These are phyloP conservation scores for Discostella pseudostelligera DNA, from an alignment of 108 stramenopile species.

Conservation along the genomic window DNA sequence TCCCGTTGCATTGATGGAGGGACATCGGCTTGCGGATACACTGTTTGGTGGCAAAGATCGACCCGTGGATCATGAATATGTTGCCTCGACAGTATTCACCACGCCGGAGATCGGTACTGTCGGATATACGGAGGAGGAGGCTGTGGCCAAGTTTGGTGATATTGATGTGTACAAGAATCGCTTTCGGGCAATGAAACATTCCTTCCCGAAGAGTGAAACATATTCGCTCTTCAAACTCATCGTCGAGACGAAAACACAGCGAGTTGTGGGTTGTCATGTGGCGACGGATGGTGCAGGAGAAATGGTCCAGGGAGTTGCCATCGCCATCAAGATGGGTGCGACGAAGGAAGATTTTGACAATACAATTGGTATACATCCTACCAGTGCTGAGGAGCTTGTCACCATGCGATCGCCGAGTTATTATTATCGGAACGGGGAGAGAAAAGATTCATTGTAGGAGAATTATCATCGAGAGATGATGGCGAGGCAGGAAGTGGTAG, in stretches of 20 bases:
- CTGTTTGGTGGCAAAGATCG: slow-evolving; percentile 80
- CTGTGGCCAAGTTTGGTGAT: slow-evolving; percentile 65
- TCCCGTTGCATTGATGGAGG: slow-evolving; percentile 83
- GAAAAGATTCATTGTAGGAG: slow-evolving; percentile 38
- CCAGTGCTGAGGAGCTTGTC: slow-evolving; percentile 67
- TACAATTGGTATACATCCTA: slow-evolving; percentile 81
- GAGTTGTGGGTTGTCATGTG: slow-evolving; percentile 45
- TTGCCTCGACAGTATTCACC: slow-evolving; percentile 90
- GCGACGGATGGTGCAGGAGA: slow-evolving; percentile 71
- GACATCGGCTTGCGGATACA: slow-evolving; percentile 67
- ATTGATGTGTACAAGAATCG: slow-evolving; percentile 63
- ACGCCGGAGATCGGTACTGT: slow-evolving; percentile 86
- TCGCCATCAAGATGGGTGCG: slow-evolving; percentile 82
- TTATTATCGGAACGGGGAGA: slow-evolving; percentile 53
- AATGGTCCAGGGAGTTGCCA: slow-evolving; percentile 84
- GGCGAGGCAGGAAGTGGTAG: too few species aligned
- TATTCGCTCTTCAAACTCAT: slow-evolving; percentile 74
- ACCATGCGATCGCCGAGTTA: slow-evolving; percentile 64
- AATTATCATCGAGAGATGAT: too few species aligned
- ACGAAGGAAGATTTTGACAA: slow-evolving; percentile 81
- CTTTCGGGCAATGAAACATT: slow-evolving; percentile 77
- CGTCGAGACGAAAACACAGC: slow-evolving; percentile 56
- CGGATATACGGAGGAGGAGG: slow-evolving; percentile 87
- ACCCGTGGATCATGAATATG: slow-evolving; percentile 79
- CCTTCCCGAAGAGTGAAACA: slow-evolving; percentile 71